Conservation (phyloP, 2,329 filamentous ascomycete genomes). For the Fusarium sp. region DNA sequence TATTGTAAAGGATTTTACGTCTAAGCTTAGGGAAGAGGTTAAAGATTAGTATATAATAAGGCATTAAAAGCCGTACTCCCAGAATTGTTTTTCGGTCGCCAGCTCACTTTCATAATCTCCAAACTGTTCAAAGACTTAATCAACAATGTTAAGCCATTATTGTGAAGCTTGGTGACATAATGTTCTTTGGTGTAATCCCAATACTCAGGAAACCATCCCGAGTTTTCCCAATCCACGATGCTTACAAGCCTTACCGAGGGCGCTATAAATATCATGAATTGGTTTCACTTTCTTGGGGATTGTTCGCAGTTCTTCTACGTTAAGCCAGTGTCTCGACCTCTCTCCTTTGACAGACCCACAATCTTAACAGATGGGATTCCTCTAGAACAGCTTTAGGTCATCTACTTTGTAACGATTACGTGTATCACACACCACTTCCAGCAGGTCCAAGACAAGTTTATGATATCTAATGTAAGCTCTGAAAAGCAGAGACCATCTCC, state of each 20-base stretch:
- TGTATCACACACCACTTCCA: too few relatives aligned
- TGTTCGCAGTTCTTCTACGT: background rate
- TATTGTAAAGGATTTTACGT: too few relatives aligned
- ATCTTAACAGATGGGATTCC: too few relatives aligned
- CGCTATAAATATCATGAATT: background rate
- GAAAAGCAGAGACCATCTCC: too few relatives aligned
- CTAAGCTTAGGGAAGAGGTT: too few relatives aligned
- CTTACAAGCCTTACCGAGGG: constrained; percentile 34
- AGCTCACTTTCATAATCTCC: background rate
- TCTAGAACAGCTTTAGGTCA: too few relatives aligned
- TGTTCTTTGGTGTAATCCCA: constrained; percentile 41
- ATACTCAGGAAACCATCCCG: constrained; percentile 42
- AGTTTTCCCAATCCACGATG: constrained; percentile 45
- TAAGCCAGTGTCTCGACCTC: too few relatives aligned
- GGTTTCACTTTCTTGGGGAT: background rate
- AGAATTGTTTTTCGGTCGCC: background rate
- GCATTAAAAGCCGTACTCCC: background rate
- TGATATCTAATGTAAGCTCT: too few relatives aligned
- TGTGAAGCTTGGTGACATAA: constrained; percentile 16
- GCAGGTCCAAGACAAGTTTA: too few relatives aligned
- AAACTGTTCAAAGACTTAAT: background rate
- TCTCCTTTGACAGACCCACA: too few relatives aligned
- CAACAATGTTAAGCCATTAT: background rate
- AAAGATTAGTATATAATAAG: too few relatives aligned
- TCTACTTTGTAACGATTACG: too few relatives aligned